Evolutionary conservation across 2,329 filamentous ascomycete genomes (phyloP), one percentile per base, ranked within the genome.

Genomic region (Metarhizium anisopliae): DNA sequence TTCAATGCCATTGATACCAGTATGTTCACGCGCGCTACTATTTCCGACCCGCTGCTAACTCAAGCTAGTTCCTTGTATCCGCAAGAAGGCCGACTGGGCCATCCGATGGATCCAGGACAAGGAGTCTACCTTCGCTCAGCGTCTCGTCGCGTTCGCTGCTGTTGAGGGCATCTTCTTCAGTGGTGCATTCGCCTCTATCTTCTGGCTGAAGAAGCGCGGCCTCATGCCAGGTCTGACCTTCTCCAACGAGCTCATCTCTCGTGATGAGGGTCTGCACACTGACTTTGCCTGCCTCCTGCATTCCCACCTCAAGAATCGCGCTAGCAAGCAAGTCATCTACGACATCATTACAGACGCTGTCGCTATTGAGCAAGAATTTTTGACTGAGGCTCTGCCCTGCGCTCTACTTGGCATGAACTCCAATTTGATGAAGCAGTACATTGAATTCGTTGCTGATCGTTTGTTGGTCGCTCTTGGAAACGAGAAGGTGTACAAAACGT

Each of bases 111-210:
- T 99, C 71, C 80, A 85, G 59, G 94, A 99, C 77, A 87, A 89
- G 74, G 82, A 94, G 70, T 96, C 92, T 4, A 95, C 91, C 62
- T 99, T 97, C 66, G 94, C 90, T 59, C 90, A 93, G 77, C 92
- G 94, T 66, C 86, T 99, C 18, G 87, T 99, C 61, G 94, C 94
- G 62, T 99, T 99, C 67, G 94, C 94, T 61, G 94, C 94, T 49
- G 92, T 99, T 55, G 94, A 99, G 79, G 94, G 94, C 70, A 99
- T 99, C 78, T 99, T 99, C 86, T 99, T 99, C 85, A 94, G 88
- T 65, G 94, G 94, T 61, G 95, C 94, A 29, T 99, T 99, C 68
- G 94, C 94, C 4, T 95, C 94, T 63, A 97, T 99, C 77, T 99
- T 99, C 83, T 99, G 94, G 94, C 82, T 99, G 69, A 99, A 97